Base-by-base conservation (phyloP, 345 rosid genomes). In the Aquilaria sinensis region DNA sequence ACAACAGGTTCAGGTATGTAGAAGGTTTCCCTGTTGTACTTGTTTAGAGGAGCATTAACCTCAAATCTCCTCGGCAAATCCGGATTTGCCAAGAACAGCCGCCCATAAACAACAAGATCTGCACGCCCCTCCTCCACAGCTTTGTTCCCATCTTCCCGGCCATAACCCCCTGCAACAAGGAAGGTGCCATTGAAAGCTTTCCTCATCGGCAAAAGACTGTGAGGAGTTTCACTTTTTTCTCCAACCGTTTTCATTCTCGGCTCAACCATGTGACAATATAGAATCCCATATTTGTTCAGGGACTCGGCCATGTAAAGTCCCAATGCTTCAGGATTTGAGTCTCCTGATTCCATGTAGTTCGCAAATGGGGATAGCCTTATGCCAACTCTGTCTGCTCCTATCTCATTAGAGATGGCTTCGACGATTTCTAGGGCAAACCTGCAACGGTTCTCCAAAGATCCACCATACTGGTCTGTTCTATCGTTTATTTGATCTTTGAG, bases 301-400 rank as follows among this genome's bases (percentile, higher is more conserved):
- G 86, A 73, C 47, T 80, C 76, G 1, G 64, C 88, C 88, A 88
- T 83, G 81, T 83, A 75, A 1, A 80, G 70, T 2, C 83, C 92
- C 31, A 81, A 62, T 11, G 81, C 86, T 63, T 67, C 37, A 15
- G 95, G 95, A 61, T 81, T 68, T 1, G 92, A 80, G 79, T 88
- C 89, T 57, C 76, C 85, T 6, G 86, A 75, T 56, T 88, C 83
- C 61, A 54, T 58, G 63, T 74, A 82, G 69, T 65, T 53, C 23
- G 33, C n/a, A 56, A 70, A 87, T 0, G 89, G 89, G 51, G 94
- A 89, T 10, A 86, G 72, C 65, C 89, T 77, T 33, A 84, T 81
- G 15, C 91, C 94, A n/a, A 84, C 89, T 75, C 58, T 81, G 14
- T 84, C 85, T n/a, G 89, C 74, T 3, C 96, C 91, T 2, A 89